Percentiles rank a stretch among this genome's conserved stretches.
phyloP scores from a whole-genome alignment of 108 stramenopile species.

The Skeletonema marinoi region DNA sequence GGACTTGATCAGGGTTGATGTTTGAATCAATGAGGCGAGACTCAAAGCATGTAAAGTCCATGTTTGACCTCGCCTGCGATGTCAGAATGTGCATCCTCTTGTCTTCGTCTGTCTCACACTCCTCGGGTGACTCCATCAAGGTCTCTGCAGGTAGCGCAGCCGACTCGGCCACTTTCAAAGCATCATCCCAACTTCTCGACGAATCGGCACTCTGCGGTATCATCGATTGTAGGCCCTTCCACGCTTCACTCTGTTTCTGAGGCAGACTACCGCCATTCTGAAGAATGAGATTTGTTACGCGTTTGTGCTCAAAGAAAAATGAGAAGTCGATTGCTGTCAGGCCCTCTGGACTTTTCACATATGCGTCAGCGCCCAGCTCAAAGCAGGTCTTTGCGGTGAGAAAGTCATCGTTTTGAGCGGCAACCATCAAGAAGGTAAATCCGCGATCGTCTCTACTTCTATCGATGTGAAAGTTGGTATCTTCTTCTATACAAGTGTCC shows the following conservation, averaged over 20 bases:
- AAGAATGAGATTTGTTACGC: conserved; percentile 1
- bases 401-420: conserved; percentile 15
- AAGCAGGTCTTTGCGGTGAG: conserved; percentile 7
- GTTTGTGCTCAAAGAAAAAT: conserved; percentile 1
- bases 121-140: conserved; percentile 14
- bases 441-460: conserved; percentile 8
- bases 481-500: neutral
- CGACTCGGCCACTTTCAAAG: conserved; percentile 3
- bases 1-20: conserved; percentile 11
- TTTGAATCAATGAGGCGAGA: conserved; percentile 4
- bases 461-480: neutral
- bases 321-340: conserved; percentile 3
- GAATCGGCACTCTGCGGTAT: conserved; percentile 9
- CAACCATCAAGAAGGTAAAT: conserved; percentile 11
- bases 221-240: neutral
- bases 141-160: conserved; percentile 2
- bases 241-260: neutral
- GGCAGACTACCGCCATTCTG: conserved; percentile 1
- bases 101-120: conserved; percentile 3
- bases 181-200: conserved; percentile 8
- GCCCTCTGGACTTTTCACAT: conserved; percentile 8
- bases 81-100: conserved; percentile 7
- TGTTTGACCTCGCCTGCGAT: neutral
- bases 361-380: conserved; percentile 1
- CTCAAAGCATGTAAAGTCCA: conserved; percentile 13